A percentile compares a stretch with the other conserved stretches of the same genome.
These are phyloP conservation scores for Nothophytophthora sp. DNA, from an alignment of 352 stramenopile genomes.

Conservation along the genomic window DNA sequence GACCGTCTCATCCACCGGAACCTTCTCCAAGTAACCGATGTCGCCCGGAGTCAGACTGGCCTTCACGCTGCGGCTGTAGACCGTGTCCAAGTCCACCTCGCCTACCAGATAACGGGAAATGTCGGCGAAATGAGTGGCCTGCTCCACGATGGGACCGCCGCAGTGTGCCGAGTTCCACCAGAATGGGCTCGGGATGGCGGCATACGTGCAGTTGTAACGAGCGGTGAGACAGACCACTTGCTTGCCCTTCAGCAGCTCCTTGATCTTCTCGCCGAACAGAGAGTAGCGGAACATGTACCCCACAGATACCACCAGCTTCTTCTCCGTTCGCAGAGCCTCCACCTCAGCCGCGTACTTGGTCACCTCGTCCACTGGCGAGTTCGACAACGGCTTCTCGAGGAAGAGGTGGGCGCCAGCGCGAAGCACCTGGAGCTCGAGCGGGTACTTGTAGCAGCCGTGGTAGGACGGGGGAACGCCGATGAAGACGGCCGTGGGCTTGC, in stretches of 20 bases:
- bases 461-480: constrained; percentile 38
- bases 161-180: constrained; percentile 43
- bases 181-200: constrained; percentile 37
- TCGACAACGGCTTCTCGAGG: constrained; percentile 38
- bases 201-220: constrained; percentile 40
- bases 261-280: constrained; percentile 30
- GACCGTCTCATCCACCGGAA: constrained; percentile 25
- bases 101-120: constrained; percentile 36
- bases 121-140: constrained; percentile 43
- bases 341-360: constrained; percentile 31
- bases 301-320: constrained; percentile 31
- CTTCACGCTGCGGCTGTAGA: constrained; percentile 47
- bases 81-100: constrained; percentile 31
- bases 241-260: constrained; percentile 27
- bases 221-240: constrained; percentile 37
- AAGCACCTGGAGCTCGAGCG: constrained; percentile 30
- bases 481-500: constrained; percentile 32
- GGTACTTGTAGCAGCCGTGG: constrained; percentile 42
- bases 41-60: constrained; percentile 30
- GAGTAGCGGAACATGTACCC: constrained; percentile 47
- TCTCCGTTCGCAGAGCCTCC: constrained; percentile 21
- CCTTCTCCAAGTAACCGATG: constrained; percentile 35
- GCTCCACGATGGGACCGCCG: constrained; percentile 40
- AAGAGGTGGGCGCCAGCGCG: constrained; percentile 34
- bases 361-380: constrained; percentile 27